Conservation (phyloP, 179 eudicot genomes). For the Vitellaria paradoxa region DNA sequence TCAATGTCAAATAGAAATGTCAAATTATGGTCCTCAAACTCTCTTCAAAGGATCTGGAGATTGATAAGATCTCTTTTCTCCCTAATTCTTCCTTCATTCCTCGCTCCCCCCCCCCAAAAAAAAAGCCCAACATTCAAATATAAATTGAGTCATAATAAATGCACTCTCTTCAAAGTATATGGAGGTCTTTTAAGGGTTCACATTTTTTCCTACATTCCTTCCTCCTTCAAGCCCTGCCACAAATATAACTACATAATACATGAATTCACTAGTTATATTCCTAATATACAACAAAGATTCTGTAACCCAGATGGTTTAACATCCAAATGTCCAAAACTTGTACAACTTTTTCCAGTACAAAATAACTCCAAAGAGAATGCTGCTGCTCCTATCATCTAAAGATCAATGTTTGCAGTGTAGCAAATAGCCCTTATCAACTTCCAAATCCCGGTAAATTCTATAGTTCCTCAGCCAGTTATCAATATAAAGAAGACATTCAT, state of each 20-base stretch:
- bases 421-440: neutral
- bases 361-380: neutral
- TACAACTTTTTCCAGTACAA: neutral
- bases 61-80: neutral
- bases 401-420: neutral
- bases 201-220: neutral
- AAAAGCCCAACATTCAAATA: no score
- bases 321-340: no score
- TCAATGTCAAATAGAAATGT: neutral
- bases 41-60: neutral
- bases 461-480: neutral
- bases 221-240: neutral
- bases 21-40: neutral
- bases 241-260: neutral
- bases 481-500: neutral
- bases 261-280: neutral
- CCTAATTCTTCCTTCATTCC: no score
- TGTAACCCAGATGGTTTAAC: no score
- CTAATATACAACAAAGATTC: neutral
- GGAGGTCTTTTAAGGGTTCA: neutral
- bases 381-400: neutral
- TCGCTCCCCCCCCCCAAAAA: no score
- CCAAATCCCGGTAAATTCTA: neutral
- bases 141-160: neutral
- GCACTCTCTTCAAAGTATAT: neutral